Percentiles rank a stretch among this genome's conserved stretches.
These are phyloP conservation scores for Termitomyces sp. DNA, from an alignment of 768 basidiomycete species.

Conservation along the genomic window DNA sequence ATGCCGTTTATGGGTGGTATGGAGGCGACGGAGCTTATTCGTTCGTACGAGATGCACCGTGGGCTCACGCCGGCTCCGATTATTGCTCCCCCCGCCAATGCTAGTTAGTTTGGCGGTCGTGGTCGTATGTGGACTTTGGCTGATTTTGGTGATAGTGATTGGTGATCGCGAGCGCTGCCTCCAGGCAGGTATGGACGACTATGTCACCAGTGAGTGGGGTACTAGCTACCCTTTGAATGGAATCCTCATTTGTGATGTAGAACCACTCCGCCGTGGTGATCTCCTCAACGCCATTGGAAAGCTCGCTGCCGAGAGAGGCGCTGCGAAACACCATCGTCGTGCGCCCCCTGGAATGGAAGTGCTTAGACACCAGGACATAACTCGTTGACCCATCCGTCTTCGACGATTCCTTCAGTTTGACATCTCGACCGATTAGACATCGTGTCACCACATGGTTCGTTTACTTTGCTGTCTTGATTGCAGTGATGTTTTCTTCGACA, in stretches of 20 bases:
- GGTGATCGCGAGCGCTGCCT: slow-evolving; percentile 52
- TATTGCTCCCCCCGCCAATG: slow-evolving; percentile 95
- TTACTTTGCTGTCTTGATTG: background rate
- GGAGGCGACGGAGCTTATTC: slow-evolving; percentile 93
- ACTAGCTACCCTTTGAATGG: background rate
- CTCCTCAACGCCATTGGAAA: slow-evolving; percentile 79
- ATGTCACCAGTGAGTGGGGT: slow-evolving; percentile 62
- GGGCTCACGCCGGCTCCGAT: slow-evolving; percentile 77
- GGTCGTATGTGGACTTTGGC: background rate
- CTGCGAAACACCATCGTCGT: slow-evolving; percentile 27
- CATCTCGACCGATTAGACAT: background rate
- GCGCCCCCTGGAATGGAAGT: slow-evolving; percentile 4
- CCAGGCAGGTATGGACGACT: slow-evolving; percentile 61
- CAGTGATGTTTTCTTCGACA: background rate
- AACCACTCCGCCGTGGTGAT: slow-evolving; percentile 75
- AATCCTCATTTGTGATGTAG: slow-evolving; percentile 24
- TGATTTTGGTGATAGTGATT: slow-evolving; percentile 56
- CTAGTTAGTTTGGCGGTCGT: slow-evolving; percentile 55
- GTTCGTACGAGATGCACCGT: slow-evolving; percentile 67
- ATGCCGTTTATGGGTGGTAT: slow-evolving; percentile 99
- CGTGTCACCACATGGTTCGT: background rate
- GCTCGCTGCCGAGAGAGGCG: slow-evolving; percentile 60
- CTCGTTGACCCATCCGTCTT: background rate
- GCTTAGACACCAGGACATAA: background rate
- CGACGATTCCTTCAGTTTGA: too few species aligned